These are phyloP conservation scores for Coemansia sp. DNA, from an alignment of 192 early-diverging fungal genomes.

Conservation along the genomic window DNA sequence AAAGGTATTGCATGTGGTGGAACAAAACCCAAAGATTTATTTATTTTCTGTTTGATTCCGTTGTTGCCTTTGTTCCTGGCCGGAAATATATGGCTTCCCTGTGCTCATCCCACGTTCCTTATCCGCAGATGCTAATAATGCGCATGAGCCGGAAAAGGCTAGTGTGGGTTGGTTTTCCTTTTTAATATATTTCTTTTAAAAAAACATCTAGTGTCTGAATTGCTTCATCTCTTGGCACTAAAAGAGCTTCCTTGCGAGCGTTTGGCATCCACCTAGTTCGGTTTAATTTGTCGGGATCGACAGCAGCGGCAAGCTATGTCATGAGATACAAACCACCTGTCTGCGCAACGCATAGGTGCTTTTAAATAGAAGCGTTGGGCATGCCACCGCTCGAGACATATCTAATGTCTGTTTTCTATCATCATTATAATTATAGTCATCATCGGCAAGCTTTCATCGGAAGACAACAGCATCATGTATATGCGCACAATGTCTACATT, in stretches of 20 bases:
- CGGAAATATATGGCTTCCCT: no score
- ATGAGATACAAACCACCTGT: background rate
- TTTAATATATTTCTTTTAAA: no score
- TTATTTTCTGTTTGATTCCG: no score
- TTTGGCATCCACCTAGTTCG: background rate
- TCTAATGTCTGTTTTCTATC: constrained; percentile 2
- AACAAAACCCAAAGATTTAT: no score
- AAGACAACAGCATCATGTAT: background rate
- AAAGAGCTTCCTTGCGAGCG: background rate
- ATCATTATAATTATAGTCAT: no score
- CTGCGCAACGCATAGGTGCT: background rate
- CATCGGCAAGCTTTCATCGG: background rate
- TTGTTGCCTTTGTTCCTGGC: no score
- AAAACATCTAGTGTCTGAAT: background rate
- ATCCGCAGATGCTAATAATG: no score
- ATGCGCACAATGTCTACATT: background rate
- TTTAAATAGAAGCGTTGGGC: background rate
- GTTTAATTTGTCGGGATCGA: background rate
- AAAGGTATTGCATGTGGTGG: no score
- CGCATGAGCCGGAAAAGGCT: no score
- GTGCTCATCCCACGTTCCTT: no score
- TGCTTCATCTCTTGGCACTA: background rate
- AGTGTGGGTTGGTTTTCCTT: no score
- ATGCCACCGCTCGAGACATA: background rate
- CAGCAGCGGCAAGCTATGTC: background rate